These are phyloP conservation scores for Yamadazyma diddensiae DNA, from an alignment of 1,139 yeast genomes.

Conservation along the genomic window DNA sequence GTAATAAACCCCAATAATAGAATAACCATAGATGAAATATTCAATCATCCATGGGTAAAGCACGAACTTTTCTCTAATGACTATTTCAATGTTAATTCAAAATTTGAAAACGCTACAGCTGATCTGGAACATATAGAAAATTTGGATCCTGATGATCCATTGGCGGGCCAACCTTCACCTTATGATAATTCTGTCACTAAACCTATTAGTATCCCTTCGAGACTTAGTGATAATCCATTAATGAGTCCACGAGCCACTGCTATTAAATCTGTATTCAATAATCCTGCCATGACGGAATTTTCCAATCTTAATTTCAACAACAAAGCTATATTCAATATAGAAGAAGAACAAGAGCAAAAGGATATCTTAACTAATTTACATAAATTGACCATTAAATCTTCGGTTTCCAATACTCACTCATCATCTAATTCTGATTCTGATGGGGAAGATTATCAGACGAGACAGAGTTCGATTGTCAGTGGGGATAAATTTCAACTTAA, in stretches of 20 bases:
- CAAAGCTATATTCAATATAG: conserved; percentile 31
- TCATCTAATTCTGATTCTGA: conserved; percentile 19
- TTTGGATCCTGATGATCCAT: conserved; percentile 13
- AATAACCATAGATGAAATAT: conserved; percentile 60
- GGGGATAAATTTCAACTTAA: conserved; percentile 44
- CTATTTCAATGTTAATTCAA: conserved; percentile 17
- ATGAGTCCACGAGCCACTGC: conserved; percentile 42
- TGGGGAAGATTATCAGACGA: conserved; percentile 30
- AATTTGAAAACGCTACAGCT: conserved; percentile 11
- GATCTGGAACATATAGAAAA: conserved; percentile 1
- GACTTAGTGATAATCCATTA: conserved; percentile 10
- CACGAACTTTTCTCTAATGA: conserved; percentile 14
- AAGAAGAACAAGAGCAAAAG: conserved; percentile 14
- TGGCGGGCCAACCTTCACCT: conserved; percentile 19
- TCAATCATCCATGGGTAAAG: conserved; percentile 48
- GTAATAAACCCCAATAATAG: conserved; percentile 64
- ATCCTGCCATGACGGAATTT: conserved; percentile 37
- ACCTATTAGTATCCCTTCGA: conserved; percentile 8
- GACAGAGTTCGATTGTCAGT: conserved; percentile 43
- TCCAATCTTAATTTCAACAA: conserved; percentile 20
- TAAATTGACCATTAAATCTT: conserved; percentile 13
- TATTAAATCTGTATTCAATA: conserved; percentile 45
- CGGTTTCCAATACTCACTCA: conserved; percentile 15
- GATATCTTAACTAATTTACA: conserved; percentile 17
- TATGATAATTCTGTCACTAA: conserved; percentile 9